Base-by-base conservation (phyloP, 2,329 filamentous ascomycete species). In the Aspergillus calidoustus region DNA sequence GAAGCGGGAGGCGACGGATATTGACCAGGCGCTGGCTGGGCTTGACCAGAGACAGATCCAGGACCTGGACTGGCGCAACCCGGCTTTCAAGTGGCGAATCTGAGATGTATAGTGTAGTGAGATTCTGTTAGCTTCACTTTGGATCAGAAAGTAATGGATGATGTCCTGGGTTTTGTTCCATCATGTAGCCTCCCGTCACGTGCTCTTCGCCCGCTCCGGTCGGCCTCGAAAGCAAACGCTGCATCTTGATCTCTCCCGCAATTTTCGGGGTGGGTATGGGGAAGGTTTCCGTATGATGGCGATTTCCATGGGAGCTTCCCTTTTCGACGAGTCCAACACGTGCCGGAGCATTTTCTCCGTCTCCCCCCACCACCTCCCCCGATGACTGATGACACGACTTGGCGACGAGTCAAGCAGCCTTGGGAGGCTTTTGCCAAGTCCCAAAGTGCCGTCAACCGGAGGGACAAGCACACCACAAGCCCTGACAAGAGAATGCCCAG, bases 31-130 rank as follows among this genome's bases (percentile, higher is more conserved):
- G 63, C 71, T 90, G 64, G 80, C 77, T 1, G 87, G 86, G 0
- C 60, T 89, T 69, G 80, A 79, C 7, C 76, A 79, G 62, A 75
- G 81, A 67, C 76, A 87, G 68, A 79, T 88, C 31, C 82, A 87
- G 67, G 83, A 88, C 69, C 71, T 90, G 66, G 87, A 90, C 68
- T 90, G 87, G 87, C 83, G 81, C 66, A 88, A 91, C 75, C 89
- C 89, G 3, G 83, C 49, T 11, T 68, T 68, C 22, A 56, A 60
- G 38, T 68, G 66, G 66, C 55, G 59, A n/a, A 48, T 54, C 28
- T 61, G 17, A 28, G 41, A 17, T 17, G 22, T 55, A 51, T 5
- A 9, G 23, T n/a, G 15, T 47, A 11, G 34, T 2, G 31, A 13
- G 17, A 41, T 9, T 28, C 13, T 25, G 54, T 47, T 17, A 23